Evolutionary conservation across 257 asterid species (phyloP), one percentile per base, ranked within the genome.

Genomic region (Solanum arcanum): DNA sequence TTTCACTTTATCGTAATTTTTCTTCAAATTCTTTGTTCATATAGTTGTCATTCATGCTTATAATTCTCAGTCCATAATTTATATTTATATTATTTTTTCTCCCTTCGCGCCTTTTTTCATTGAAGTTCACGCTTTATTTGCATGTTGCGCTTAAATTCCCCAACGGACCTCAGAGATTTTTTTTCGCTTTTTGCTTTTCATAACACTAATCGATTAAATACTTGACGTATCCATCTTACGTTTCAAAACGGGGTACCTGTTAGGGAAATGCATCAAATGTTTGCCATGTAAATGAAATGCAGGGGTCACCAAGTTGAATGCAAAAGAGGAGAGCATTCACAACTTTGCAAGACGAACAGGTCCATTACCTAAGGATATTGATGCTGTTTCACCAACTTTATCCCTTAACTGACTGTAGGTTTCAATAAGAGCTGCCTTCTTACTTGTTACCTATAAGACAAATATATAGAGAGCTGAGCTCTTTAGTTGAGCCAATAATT

Each of bases 391-490:
- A 86, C 98, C 97, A 87, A 95, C 91, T 91, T 93, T 96, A 88
- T 88, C 87, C 92, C 94, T 96, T 90, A 97, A 91, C 91, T 91
- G 94, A 87, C 86, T 83, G 83, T 89, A 90, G 72, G 92, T 93
- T 90, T 94, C 99, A 83, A 97, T 93, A 84, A 97, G 94, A 87
- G 97, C 94, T 76, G 98, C 94, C 93, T 97, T 97, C 93, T 96
- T 96, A 47, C 96, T 88, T 2, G 99, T 94, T 91, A 97, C 99
- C 99, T 95, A 82, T 70, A 11, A 88, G 83, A 86, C 87, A 76
- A 37, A 25, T 33, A 44, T 21, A 25, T 21, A 60, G 11, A 72
- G 39, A n/a, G 23, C 35, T 64, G 12, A 76, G 75, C 4, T 74
- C 83, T 49, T 49, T 35, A 37, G 41, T 37, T 21, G 59, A 86